phyloP scores from a whole-genome alignment of 352 stramenopile genomes.

The Pythium plurisporium region DNA sequence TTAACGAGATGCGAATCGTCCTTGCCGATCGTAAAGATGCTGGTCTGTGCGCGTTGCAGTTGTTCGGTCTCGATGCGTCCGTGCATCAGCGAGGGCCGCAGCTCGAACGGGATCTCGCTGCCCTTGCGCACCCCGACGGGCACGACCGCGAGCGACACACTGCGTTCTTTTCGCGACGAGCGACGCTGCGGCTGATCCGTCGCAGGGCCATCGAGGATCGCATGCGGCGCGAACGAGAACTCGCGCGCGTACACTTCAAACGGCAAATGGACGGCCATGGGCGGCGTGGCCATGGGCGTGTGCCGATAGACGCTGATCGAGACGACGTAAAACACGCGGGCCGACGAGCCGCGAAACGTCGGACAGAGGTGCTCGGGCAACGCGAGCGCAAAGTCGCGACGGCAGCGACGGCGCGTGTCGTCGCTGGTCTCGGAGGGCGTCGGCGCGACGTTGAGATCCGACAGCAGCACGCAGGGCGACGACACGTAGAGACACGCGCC shows the following conservation, averaged over 20 bases:
- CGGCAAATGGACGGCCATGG: conserved; percentile 46
- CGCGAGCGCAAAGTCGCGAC: conserved; percentile 48
- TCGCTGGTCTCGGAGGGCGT: conserved; percentile 28
- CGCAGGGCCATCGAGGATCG: conserved; percentile 13
- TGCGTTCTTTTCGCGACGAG: conserved; percentile 23
- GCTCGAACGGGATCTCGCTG: conserved; percentile 60
- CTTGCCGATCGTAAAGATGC: conserved; percentile 71
- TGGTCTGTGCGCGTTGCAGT: conserved; percentile 49
- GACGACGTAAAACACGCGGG: conserved; percentile 59
- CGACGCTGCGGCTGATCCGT: background rate
- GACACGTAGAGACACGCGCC: conserved; percentile 58
- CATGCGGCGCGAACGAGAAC: conserved; percentile 40
- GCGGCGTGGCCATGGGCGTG: conserved; percentile 13
- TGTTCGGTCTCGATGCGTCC: conserved; percentile 59
- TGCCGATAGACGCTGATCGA: conserved; percentile 40
- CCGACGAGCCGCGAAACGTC: conserved; percentile 50
- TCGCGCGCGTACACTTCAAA: conserved; percentile 56
- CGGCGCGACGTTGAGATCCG: conserved; percentile 51
- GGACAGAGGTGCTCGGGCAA: conserved; percentile 44
- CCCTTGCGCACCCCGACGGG: conserved; percentile 54
- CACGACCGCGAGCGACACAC: conserved; percentile 25
- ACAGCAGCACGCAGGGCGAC: conserved; percentile 45
- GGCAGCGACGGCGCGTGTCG: conserved; percentile 38
- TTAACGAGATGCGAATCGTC: conserved; percentile 53
- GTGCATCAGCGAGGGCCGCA: conserved; percentile 61